Conservation (phyloP, 805 yeast species). For the Scheffersomyces ergatensis region DNA sequence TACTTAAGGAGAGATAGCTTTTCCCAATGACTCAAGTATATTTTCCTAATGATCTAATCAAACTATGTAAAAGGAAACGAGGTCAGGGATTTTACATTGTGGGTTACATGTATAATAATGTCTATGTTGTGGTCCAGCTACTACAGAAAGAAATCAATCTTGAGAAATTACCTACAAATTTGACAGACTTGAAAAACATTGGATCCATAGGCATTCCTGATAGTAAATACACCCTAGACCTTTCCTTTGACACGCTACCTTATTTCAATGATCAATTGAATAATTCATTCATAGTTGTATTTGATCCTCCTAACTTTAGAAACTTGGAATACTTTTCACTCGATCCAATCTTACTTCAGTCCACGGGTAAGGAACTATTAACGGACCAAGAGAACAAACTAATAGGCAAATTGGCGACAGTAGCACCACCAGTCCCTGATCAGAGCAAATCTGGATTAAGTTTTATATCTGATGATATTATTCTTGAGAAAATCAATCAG, state of each 20-base stretch:
- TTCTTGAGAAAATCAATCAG: slow-evolving; percentile 33
- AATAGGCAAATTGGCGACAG: slow-evolving; percentile 20
- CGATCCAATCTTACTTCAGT: slow-evolving; percentile 67
- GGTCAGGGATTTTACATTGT: slow-evolving; percentile 10
- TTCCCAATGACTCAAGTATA: slow-evolving; percentile 25
- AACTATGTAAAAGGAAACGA: slow-evolving; percentile 5
- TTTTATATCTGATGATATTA: slow-evolving; percentile 25
- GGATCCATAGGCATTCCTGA: slow-evolving; percentile 13
- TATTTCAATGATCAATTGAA: slow-evolving; percentile 15
- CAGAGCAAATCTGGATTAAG: slow-evolving; percentile 7
- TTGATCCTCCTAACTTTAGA: slow-evolving; percentile 67
- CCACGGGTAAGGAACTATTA: slow-evolving; percentile 24
- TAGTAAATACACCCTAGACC: slow-evolving; percentile 4
- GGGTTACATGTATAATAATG: slow-evolving; percentile 22
- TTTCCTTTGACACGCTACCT: slow-evolving; percentile 10
- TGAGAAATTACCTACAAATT: slow-evolving; percentile 5
- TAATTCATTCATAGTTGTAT: slow-evolving; percentile 30
- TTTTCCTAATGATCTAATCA: slow-evolving; percentile 30
- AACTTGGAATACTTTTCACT: slow-evolving; percentile 76
- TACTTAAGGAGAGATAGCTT: slow-evolving; percentile 42
- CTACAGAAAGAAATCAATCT: not conserved
- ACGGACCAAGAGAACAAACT: slow-evolving; percentile 10
- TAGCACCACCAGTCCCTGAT: not conserved
- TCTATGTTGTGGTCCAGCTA: slow-evolving; percentile 19
- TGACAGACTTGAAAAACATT: slow-evolving; percentile 12